These are phyloP conservation scores for Paecilomyces variotii DNA, from an alignment of 2,329 filamentous ascomycete species.

Conservation along the genomic window DNA sequence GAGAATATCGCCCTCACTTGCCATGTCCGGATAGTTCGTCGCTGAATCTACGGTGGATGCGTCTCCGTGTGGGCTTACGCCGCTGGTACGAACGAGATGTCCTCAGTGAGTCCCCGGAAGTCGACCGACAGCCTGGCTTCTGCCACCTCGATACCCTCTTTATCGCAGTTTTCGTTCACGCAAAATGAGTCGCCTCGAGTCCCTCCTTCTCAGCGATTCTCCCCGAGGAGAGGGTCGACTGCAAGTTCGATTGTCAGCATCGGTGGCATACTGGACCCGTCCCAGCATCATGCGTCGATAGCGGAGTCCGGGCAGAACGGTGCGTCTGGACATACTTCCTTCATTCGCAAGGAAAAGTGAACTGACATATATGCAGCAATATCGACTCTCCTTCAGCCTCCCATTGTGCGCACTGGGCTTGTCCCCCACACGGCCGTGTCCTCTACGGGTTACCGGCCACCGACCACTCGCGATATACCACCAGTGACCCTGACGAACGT, in stretches of 20 bases:
- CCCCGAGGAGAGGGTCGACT: conserved; percentile 63
- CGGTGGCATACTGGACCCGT: conserved; percentile 71
- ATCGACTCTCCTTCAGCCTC: conserved; percentile 83
- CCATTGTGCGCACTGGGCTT: conserved; percentile 81
- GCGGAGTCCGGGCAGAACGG: conserved; percentile 79
- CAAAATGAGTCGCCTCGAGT: conserved; percentile 30
- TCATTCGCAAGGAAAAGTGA: background rate
- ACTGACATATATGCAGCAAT: conserved; percentile 54
- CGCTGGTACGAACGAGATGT: conserved; percentile 46
- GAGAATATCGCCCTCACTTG: background rate
- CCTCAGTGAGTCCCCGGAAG: conserved; percentile 53
- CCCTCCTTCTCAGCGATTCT: conserved; percentile 24
- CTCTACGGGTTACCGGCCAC: conserved; percentile 68
- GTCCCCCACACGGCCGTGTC: conserved; percentile 64
- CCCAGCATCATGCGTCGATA: conserved; percentile 51
- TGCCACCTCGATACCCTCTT: conserved; percentile 43
- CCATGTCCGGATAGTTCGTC: background rate
- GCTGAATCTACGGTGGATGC: conserved; percentile 19
- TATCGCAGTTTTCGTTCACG: conserved; percentile 41
- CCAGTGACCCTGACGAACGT: conserved; percentile 89
- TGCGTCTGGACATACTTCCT: conserved; percentile 26
- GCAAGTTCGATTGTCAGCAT: conserved; percentile 84
- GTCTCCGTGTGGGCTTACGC: conserved; percentile 21
- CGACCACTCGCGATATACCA: conserved; percentile 82
- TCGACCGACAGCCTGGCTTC: conserved; percentile 59